Percentiles rank a stretch among this genome's conserved stretches.
phyloP scores from a whole-genome alignment of 2,329 filamentous ascomycete genomes.

The Monosporascus sp. region DNA sequence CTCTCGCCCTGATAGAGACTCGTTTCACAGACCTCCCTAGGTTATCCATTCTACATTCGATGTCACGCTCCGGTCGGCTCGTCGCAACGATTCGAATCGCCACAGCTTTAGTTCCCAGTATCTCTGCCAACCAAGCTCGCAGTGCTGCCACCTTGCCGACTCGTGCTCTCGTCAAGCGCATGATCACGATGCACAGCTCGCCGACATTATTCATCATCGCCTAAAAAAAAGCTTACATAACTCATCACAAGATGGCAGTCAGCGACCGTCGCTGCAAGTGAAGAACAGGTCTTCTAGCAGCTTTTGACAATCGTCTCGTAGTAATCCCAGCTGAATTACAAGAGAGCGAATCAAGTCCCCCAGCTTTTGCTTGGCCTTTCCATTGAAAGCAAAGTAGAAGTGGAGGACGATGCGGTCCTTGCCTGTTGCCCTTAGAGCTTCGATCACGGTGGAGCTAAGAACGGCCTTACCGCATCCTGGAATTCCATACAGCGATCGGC shows the following conservation, averaged over 20 bases:
- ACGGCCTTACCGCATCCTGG: conserved; percentile 38
- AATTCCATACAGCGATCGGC: conserved; percentile 27
- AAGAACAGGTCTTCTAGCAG: conserved; percentile 11
- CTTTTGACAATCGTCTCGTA: conserved; percentile 7
- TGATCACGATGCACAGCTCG: conserved; percentile 21
- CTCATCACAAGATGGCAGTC: too few species aligned
- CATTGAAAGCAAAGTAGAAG: conserved; percentile 36
- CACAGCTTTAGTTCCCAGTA: conserved; percentile 8
- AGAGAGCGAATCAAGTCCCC: conserved; percentile 32
- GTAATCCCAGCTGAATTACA: conserved; percentile 27
- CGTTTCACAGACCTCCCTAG: conserved; percentile 6
- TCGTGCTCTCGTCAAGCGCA: conserved; percentile 24
- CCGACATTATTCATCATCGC: conserved; percentile 12
- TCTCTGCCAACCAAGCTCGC: conserved; percentile 2
- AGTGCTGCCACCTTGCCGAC: not conserved
- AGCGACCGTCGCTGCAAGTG: too few species aligned
- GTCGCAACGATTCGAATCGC: conserved; percentile 10
- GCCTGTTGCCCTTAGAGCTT: conserved; percentile 13
- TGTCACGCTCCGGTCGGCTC: conserved; percentile 22
- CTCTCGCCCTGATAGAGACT: conserved; percentile 16
- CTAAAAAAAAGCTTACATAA: too few species aligned
- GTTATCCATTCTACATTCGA: conserved; percentile 11
- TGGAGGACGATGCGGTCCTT: conserved; percentile 14
- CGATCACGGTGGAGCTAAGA: conserved; percentile 31
- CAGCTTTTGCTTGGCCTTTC: conserved; percentile 28